These are phyloP conservation scores for Hyphodiscus hymeniophilus DNA, from an alignment of 495 filamentous ascomycete genomes.

Conservation along the genomic window DNA sequence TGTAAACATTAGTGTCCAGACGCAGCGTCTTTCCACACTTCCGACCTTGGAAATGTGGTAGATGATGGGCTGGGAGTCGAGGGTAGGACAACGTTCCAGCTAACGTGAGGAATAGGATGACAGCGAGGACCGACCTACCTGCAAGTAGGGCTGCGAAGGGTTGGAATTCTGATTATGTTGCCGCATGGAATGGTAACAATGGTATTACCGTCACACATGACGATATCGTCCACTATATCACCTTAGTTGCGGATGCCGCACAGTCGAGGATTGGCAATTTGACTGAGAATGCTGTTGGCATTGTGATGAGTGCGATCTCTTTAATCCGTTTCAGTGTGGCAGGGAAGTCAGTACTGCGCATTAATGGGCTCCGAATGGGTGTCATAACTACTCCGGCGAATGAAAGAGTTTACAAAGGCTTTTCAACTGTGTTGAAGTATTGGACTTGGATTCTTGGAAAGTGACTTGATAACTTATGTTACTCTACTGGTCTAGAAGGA, in stretches of 20 bases:
- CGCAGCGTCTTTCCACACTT: slow-evolving; percentile 35
- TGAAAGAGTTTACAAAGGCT: slow-evolving; percentile 24
- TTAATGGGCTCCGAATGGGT: slow-evolving; percentile 70
- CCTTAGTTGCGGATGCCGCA: slow-evolving; percentile 48
- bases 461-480: slow-evolving; percentile 18
- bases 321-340: slow-evolving; percentile 47
- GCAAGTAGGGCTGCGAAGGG: slow-evolving; percentile 55
- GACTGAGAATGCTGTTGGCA: slow-evolving; percentile 64
- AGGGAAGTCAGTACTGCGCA: slow-evolving; percentile 64
- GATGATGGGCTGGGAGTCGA: slow-evolving; percentile 58
- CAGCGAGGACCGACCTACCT: slow-evolving; percentile 45
- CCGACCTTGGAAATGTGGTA: slow-evolving; percentile 45
- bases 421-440: slow-evolving; percentile 56
- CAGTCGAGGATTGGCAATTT: slow-evolving; percentile 36
- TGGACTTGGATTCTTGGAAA: slow-evolving; percentile 51
- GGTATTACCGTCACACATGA: slow-evolving; percentile 44
- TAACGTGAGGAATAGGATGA: slow-evolving; percentile 55
- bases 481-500: too few relatives aligned
- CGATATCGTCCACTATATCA: slow-evolving; percentile 48
- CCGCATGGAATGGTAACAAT: slow-evolving; percentile 55
- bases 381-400: too few relatives aligned
- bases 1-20: slow-evolving; percentile 30
- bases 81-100: slow-evolving; percentile 52
- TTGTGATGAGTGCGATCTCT: slow-evolving; percentile 48
- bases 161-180: slow-evolving; percentile 68